Conservation (phyloP, 2,329 filamentous ascomycete species). For the Trichophyton simii region DNA sequence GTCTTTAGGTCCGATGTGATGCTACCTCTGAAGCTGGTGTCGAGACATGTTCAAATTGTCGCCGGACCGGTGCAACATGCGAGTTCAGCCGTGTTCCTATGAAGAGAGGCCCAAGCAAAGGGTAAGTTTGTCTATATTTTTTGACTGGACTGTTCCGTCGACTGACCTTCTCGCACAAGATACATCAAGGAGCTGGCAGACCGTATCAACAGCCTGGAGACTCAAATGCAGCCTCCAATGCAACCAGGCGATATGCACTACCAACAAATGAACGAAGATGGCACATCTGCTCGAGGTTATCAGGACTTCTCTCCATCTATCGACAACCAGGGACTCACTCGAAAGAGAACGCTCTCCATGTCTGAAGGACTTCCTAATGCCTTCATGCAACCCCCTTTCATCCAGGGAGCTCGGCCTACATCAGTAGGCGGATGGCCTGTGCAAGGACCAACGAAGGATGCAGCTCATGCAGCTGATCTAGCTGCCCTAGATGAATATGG, state of each 20-base stretch:
- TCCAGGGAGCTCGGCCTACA: slow-evolving; percentile 11
- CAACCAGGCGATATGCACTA: slow-evolving; percentile 28
- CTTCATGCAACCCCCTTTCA: slow-evolving; percentile 29
- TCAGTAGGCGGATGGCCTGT: slow-evolving; percentile 19
- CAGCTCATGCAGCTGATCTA: slow-evolving; percentile 12
- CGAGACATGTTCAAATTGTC: slow-evolving; percentile 69
- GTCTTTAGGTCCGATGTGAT: slow-evolving; percentile 61
- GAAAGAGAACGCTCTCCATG: slow-evolving; percentile 40
- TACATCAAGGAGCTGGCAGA: slow-evolving; percentile 91
- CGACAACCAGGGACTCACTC: slow-evolving; percentile 27
- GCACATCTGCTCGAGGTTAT: slow-evolving; percentile 29
- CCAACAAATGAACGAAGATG: slow-evolving; percentile 29
- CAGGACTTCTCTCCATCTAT: slow-evolving; percentile 44
- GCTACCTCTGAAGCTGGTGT: slow-evolving; percentile 61
- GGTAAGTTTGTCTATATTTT: slow-evolving; percentile 37
- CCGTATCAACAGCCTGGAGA: slow-evolving; percentile 68
- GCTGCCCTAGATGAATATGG: slow-evolving; percentile 15
- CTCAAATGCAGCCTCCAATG: slow-evolving; percentile 45
- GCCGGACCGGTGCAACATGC: slow-evolving; percentile 61
- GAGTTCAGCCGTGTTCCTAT: slow-evolving; percentile 78
- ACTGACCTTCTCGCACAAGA: slow-evolving; percentile 27
- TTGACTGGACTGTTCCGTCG: slow-evolving; percentile 8
- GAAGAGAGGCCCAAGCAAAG: slow-evolving; percentile 82
- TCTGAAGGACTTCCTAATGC: slow-evolving; percentile 35
- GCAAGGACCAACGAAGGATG: slow-evolving; percentile 19